A percentile compares a stretch with the other conserved stretches of the same genome.
These are phyloP conservation scores for Mollisia scopiformis DNA, from an alignment of 2,329 filamentous ascomycete genomes.

Conservation along the genomic window DNA sequence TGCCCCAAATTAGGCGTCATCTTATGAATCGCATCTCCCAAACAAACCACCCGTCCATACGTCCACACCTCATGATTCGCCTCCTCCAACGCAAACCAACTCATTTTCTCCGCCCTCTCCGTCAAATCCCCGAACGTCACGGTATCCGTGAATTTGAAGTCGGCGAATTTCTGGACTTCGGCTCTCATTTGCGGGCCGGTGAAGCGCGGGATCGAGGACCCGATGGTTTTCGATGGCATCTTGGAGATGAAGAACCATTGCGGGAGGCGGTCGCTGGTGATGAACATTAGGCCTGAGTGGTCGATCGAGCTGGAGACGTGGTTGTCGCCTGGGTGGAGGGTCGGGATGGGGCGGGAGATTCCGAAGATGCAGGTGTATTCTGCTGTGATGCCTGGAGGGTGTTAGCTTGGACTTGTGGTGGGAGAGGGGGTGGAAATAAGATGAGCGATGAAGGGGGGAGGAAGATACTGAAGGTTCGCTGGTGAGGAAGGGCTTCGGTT, in stretches of 20 bases:
- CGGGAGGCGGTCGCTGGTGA: constrained; percentile 9
- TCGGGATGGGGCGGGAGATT: constrained; percentile 14
- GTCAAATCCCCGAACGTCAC: constrained; percentile 22
- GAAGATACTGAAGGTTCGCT: no score
- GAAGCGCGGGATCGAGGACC: constrained; percentile 23
- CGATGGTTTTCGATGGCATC: constrained; percentile 15
- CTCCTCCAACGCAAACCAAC: constrained; percentile 24
- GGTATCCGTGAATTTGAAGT: constrained; percentile 19
- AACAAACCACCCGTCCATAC: constrained; percentile 27
- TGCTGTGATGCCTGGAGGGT: constrained; percentile 25
- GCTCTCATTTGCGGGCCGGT: constrained; percentile 16
- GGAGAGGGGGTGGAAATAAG: not conserved
- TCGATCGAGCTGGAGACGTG: constrained; percentile 13
- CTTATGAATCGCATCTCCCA: constrained; percentile 32
- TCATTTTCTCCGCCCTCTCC: constrained; percentile 3
- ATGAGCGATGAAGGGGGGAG: not conserved
- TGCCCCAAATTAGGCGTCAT: constrained; percentile 40
- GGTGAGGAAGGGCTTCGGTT: no score
- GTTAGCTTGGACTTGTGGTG: constrained; percentile 1
- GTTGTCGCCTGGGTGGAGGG: constrained; percentile 19
- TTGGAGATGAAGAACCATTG: constrained; percentile 32
- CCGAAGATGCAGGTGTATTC: constrained; percentile 32
- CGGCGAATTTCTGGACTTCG: constrained; percentile 10
- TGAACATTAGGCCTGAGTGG: constrained; percentile 25
- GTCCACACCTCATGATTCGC: constrained; percentile 28